Evolutionary conservation across 2,329 filamentous ascomycete species (phyloP).

Genomic region (Alternaria incomplexa): DNA sequence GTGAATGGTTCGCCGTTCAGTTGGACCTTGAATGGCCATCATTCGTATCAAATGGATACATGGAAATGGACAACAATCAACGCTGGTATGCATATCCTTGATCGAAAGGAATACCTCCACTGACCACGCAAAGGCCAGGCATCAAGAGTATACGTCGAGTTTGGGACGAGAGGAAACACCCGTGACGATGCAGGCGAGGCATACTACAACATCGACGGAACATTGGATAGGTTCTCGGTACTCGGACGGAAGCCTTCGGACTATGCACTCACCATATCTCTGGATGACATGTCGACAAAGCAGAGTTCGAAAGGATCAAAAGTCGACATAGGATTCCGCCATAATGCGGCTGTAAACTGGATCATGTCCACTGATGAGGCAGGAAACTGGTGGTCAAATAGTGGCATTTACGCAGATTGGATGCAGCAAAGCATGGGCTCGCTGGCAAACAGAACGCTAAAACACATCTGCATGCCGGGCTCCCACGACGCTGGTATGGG

Average conservation of each 20-base stretch:
- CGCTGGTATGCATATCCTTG: slow-evolving; percentile 22
- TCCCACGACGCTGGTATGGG: slow-evolving; percentile 60
- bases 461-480: slow-evolving; percentile 57
- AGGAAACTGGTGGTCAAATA: slow-evolving; percentile 46
- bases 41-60: slow-evolving; percentile 48
- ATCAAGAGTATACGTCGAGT: slow-evolving; percentile 41
- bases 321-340: slow-evolving; percentile 44
- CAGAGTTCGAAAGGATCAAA: slow-evolving; percentile 41
- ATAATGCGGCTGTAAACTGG: slow-evolving; percentile 46
- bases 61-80: slow-evolving; percentile 46
- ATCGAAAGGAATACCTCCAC: neutral
- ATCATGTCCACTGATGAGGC: slow-evolving; percentile 46
- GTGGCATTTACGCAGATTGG: slow-evolving; percentile 46
- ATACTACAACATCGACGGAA: slow-evolving; percentile 40
- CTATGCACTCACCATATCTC: slow-evolving; percentile 39
- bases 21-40: slow-evolving; percentile 39
- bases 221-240: slow-evolving; percentile 39
- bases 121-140: slow-evolving; percentile 27
- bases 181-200: slow-evolving; percentile 46
- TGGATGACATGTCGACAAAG: slow-evolving; percentile 38
- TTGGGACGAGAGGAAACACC: slow-evolving; percentile 33
- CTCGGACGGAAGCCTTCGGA: slow-evolving; percentile 39
- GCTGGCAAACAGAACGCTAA: slow-evolving; percentile 50
- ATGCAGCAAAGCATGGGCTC: slow-evolving; percentile 50
- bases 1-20: slow-evolving; percentile 51